Conservation (phyloP, 169 alveolate genomes). For the Eimeria brunetti region DNA sequence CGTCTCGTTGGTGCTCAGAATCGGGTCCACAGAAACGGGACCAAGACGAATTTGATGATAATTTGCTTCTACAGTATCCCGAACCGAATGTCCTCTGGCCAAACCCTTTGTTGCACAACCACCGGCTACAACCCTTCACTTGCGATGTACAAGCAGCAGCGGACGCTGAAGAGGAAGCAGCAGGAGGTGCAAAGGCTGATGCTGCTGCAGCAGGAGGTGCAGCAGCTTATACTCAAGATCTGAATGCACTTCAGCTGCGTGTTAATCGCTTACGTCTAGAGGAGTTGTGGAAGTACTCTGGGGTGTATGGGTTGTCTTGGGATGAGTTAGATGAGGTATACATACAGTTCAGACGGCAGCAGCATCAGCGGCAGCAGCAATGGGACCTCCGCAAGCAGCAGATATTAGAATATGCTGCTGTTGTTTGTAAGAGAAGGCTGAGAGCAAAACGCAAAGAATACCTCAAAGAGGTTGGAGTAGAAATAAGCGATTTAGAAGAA, state of each 20-base stretch:
- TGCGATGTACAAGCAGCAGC: slow-evolving; percentile 6
- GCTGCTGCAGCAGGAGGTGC: not conserved
- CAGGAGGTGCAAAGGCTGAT: not conserved
- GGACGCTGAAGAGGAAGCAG: not conserved
- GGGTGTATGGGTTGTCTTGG: slow-evolving; percentile 78
- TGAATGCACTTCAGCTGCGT: slow-evolving; percentile 49
- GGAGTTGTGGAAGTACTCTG: slow-evolving; percentile 69
- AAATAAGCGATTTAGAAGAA: not conserved
- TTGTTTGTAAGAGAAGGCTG: slow-evolving; percentile 44
- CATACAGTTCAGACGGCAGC: slow-evolving; percentile 21
- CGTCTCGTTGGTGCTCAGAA: slow-evolving; percentile 28
- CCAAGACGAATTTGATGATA: no score
- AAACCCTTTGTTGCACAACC: slow-evolving; percentile 77
- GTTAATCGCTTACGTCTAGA: slow-evolving; percentile 65
- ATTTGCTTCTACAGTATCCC: slow-evolving; percentile 41
- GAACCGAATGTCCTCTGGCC: slow-evolving; percentile 81
- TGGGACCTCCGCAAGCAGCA: slow-evolving; percentile 53
- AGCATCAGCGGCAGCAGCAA: slow-evolving; percentile 24
- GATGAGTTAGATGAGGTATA: slow-evolving; percentile 79
- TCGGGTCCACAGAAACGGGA: not conserved
- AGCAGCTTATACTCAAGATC: not conserved
- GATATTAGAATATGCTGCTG: slow-evolving; percentile 56
- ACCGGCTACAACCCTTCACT: slow-evolving; percentile 74
- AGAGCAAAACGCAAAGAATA: not conserved
- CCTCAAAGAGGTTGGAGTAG: slow-evolving; percentile 5